These are phyloP conservation scores for Sarocladium oryzae DNA, from an alignment of 2,329 filamentous ascomycete species.

Conservation along the genomic window DNA sequence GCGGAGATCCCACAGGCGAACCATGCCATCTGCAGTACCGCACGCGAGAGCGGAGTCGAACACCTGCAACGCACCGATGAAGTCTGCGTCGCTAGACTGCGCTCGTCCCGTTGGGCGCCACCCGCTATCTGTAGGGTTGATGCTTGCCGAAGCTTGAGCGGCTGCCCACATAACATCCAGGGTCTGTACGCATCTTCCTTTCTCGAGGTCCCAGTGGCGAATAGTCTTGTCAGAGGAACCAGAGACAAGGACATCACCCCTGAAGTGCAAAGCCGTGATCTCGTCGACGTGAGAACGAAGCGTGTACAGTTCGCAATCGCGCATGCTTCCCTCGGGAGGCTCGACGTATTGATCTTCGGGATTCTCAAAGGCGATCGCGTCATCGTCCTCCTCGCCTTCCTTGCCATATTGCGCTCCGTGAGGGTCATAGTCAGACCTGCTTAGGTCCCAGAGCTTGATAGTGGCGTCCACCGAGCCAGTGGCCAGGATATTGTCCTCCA, in stretches of 20 bases:
- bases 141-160: conserved; percentile 72
- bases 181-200: conserved; percentile 95
- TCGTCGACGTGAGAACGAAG: conserved; percentile 88
- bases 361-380: conserved; percentile 68
- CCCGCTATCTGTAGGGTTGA: conserved; percentile 51
- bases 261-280: conserved; percentile 88
- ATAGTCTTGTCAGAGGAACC: conserved; percentile 96
- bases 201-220: conserved; percentile 94
- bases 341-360: conserved; percentile 62
- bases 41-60: conserved; percentile 95
- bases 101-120: conserved; percentile 71
- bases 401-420: conserved; percentile 55
- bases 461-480: conserved; percentile 94
- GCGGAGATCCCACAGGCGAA: conserved; percentile 90
- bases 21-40: conserved; percentile 95
- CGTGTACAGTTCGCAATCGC: conserved; percentile 82
- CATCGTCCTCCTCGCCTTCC: conserved; percentile 50
- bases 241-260: conserved; percentile 82
- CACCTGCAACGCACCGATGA: conserved; percentile 89
- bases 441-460: conserved; percentile 91
- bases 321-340: conserved; percentile 72
- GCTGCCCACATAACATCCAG: conserved; percentile 97
- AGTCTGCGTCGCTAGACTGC: conserved; percentile 65
- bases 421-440: conserved; percentile 77
- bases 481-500: conserved; percentile 91